Evolutionary conservation across 176 grass and related monocot species (phyloP), one percentile per base, ranked within the genome.

Genomic region (Thalia dealbata): DNA sequence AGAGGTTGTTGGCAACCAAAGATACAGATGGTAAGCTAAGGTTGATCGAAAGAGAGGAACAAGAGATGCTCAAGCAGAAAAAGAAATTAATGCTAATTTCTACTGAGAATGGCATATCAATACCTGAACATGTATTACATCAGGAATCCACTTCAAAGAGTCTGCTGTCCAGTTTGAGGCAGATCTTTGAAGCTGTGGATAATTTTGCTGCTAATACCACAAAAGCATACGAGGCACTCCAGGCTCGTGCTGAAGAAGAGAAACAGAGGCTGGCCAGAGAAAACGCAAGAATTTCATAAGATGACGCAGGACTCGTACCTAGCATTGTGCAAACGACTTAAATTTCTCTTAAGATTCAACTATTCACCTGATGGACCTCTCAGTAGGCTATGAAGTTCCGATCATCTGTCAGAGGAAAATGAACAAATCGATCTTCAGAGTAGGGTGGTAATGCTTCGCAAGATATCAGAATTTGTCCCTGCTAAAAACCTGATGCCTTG

Each of bases 161-260:
- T 84, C 51, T 96, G 72, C 89, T 90, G 68, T 75, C 54, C 38
- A 78, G 89, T 64, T 52, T 96, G 66, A 84, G 19, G 63, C 81
- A 79, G 75, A 83, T 96, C 63, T 96, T 96, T 77, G 92, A 92
- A 58, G 86, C 89, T 14, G 83, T 96, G 84, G 86, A 92, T 61
- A 87, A 78, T 75, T 92, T 92, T 84, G 85, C 78, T 5, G 41
- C 75, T 46, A 67, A 41, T 59, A 86, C 75, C 24, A 78, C 52
- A 67, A 90, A 87, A 44, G 86, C 77, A 21, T 96, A 96, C 9
- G 86, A 65, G 79, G 87, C 80, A 14, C 85, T 96, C 26, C 76
- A 86, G 50, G 38, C 55, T 21, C 80, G 82, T 14, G 63, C 69
- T 0, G 84, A 90, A 83, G 92, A 96, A 83, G 92, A 96, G 82